Conservation (phyloP, 352 stramenopile genomes). For the Pythium dissotocum region DNA sequence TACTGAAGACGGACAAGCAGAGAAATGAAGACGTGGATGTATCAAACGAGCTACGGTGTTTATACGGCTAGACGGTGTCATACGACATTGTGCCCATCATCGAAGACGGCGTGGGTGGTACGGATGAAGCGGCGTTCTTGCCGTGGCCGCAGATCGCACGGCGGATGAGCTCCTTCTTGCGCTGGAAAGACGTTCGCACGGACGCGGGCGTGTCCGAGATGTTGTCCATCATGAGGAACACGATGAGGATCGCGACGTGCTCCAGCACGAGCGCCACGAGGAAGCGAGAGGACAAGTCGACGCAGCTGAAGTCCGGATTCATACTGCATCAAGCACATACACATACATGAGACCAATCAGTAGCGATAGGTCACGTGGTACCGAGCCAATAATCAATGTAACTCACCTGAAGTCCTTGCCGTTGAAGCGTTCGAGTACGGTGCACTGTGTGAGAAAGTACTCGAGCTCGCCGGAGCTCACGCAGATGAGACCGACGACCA, state of each 20-base stretch:
- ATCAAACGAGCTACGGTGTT: conserved; percentile 5
- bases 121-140: conserved; percentile 35
- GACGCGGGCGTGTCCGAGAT: conserved; percentile 76
- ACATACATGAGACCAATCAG: too few relatives aligned
- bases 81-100: conserved; percentile 16
- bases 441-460: conserved; percentile 79
- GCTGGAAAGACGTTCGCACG: conserved; percentile 78
- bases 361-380: too few relatives aligned
- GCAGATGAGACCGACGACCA: conserved; percentile 83
- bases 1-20: too few relatives aligned
- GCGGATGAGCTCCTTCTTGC: conserved; percentile 85
- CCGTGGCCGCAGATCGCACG: conserved; percentile 78
- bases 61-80: conserved; percentile 21
- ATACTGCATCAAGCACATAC: conserved; percentile 42
- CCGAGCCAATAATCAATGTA: background rate
- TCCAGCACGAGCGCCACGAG: conserved; percentile 78
- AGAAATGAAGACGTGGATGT: conserved; percentile 12
- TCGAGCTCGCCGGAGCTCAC: conserved; percentile 83
- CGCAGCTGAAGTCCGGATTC: conserved; percentile 80
- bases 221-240: conserved; percentile 82
- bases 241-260: conserved; percentile 67
- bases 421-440: conserved; percentile 70
- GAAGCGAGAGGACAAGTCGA: conserved; percentile 76
- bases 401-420: conserved; percentile 81
- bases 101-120: conserved; percentile 31